Evolutionary conservation across 768 basidiomycete genomes (phyloP), one percentile per base, ranked within the genome.

Genomic region (Naganishia antarctica): DNA sequence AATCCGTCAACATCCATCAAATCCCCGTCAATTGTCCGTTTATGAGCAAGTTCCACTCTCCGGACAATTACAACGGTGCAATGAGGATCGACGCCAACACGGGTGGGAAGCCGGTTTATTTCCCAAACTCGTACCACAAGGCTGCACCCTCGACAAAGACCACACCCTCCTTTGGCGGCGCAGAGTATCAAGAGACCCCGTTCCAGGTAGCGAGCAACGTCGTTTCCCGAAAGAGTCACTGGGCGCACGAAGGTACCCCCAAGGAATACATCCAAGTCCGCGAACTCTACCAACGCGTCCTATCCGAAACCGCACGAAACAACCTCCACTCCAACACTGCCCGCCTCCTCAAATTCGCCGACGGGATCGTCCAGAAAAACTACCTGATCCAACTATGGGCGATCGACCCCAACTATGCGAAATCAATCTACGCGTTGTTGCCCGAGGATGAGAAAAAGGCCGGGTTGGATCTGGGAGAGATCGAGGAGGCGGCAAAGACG

Each of bases 281-380:
- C 40, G 74, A 74, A 61, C 68, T 77, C n/a, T 76, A 76, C 69
- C 61, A 59, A 32, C 59, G 71, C 21, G 72, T 73, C 50, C 66
- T 77, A 68, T 70, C 69, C 12, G 65, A 61, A 16, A 59, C 60
- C n/a, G 67, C 73, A 67, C 62, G 76, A 32, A 66, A 68, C 34
- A 71, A 77, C 62, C 59, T 75, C 25, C 76, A 77, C 70, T 51
- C 61, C 18, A 75, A 75, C 65, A 76, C 75, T 8, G 73, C 71
- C 34, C 63, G 50, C 34, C 45, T 60, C 13, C 51, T 53, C 25
- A 64, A 76, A 72, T 67, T 69, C 28, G 71, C 74, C 65, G 75
- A 76, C 43, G 61, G 66, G 1, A 75, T 76, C 64, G 74, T 76
- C 23, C 70, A 72, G 61, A 69, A 73, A 60, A 68, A 69, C 43